These are phyloP conservation scores for Penicillium bovifimosum DNA, from an alignment of 495 filamentous ascomycete genomes.

Conservation along the genomic window DNA sequence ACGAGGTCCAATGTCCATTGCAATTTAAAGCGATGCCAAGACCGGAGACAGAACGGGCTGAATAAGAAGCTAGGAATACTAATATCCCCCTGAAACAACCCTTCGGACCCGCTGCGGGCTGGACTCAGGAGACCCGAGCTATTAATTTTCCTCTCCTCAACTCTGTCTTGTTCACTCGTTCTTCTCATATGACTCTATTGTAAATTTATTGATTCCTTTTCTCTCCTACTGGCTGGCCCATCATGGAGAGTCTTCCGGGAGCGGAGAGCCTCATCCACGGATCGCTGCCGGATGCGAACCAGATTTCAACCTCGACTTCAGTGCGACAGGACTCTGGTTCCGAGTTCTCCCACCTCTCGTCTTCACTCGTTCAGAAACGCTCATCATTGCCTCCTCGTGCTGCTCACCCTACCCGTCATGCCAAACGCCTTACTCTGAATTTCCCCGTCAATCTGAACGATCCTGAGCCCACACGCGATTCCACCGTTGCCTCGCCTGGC, in stretches of 20 bases:
- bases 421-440: slow-evolving; percentile 74
- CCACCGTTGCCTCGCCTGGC: slow-evolving; percentile 31
- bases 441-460: slow-evolving; percentile 56
- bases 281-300: slow-evolving; percentile 34
- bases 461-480: slow-evolving; percentile 25
- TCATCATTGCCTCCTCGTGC: slow-evolving; percentile 51
- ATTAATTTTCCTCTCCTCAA: slow-evolving; percentile 7
- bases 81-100: slow-evolving; percentile 24
- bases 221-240: slow-evolving; percentile 27
- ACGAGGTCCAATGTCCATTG: no score
- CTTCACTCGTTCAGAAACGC: slow-evolving; percentile 31
- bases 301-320: slow-evolving; percentile 13
- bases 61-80: slow-evolving; percentile 1
- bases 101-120: slow-evolving; percentile 21
- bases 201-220: slow-evolving; percentile 13
- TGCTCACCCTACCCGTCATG: slow-evolving; percentile 50
- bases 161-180: background rate
- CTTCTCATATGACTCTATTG: slow-evolving; percentile 1
- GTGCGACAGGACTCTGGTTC: slow-evolving; percentile 17
- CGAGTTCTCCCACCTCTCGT: slow-evolving; percentile 11
- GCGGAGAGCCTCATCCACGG: slow-evolving; percentile 26
- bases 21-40: background rate
- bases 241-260: slow-evolving; percentile 37
- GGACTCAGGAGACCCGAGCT: slow-evolving; percentile 21
- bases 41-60: background rate